Evolutionary conservation across 345 rosid species (phyloP).

Genomic region (Microcos paniculata): DNA sequence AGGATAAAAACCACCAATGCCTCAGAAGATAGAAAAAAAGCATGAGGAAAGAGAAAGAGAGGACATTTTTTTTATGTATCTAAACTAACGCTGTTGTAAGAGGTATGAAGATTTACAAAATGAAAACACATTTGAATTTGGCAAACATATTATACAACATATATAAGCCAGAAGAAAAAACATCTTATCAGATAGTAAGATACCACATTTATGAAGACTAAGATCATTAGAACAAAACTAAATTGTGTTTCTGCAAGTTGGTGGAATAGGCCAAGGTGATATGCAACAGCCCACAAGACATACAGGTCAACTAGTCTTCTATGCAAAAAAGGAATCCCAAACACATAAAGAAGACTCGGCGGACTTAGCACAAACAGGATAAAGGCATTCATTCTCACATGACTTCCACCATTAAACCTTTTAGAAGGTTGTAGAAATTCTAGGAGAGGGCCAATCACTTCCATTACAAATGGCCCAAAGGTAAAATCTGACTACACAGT

Average conservation of each 20-base stretch:
- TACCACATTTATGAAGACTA: neutral
- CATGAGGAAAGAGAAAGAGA: neutral
- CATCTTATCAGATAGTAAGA: neutral
- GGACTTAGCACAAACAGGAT: neutral
- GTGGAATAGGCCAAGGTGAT: neutral
- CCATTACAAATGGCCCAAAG: neutral
- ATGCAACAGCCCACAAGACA: neutral
- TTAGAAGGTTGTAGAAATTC: neutral
- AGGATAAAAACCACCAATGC: neutral
- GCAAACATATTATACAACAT: neutral
- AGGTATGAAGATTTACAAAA: neutral
- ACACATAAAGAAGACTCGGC: neutral
- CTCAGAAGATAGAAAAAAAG: neutral
- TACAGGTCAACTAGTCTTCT: neutral
- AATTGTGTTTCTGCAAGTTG: neutral
- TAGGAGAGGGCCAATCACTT: neutral
- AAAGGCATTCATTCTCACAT: neutral
- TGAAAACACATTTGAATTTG: slow-evolving; percentile 1
- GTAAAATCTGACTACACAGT: neutral
- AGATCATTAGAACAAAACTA: neutral
- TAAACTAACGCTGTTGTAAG: neutral
- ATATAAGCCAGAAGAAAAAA: neutral
- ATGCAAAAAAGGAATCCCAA: neutral
- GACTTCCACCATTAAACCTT: neutral
- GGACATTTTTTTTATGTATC: neutral